Percentiles rank a stretch among this genome's conserved stretches.
Conservation (phyloP, 2,329 filamentous ascomycete genomes). For the Scedosporium minutisporum region DNA sequence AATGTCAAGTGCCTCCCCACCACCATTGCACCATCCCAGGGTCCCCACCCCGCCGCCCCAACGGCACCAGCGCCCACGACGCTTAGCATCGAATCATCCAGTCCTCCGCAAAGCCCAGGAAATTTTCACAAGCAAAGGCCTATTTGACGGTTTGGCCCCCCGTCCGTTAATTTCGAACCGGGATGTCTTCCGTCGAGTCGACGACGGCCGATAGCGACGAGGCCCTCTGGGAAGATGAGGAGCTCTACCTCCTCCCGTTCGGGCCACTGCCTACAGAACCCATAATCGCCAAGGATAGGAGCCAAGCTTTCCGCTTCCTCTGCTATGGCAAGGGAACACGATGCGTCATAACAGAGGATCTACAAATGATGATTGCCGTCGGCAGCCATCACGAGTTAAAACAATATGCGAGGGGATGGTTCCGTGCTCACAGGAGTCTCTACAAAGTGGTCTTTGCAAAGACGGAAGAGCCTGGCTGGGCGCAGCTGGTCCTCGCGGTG, state of each 20-base stretch:
- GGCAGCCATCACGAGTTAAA: neutral
- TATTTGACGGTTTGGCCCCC: neutral
- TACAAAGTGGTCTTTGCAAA: conserved; percentile 1
- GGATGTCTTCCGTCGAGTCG: neutral
- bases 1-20: neutral
- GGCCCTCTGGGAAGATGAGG: neutral
- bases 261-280: conserved; percentile 4
- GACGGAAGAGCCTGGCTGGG: neutral
- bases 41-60: neutral
- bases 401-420: conserved; percentile 3
- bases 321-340: conserved; percentile 4
- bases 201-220: neutral
- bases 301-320: conserved; percentile 6
- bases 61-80: neutral
- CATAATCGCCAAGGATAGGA: conserved; percentile 2
- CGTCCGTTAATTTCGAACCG: neutral
- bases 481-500: conserved; percentile 1
- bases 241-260: conserved; percentile 1
- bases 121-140: neutral
- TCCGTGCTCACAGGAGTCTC: neutral
- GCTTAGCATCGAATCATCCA: neutral
- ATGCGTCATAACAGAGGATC: conserved; percentile 5
- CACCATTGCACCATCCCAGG: neutral
- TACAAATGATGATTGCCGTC: conserved; percentile 3
- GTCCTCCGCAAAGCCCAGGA: neutral